Conservation (phyloP, 495 filamentous ascomycete genomes). For the Penicillium subrubescens region DNA sequence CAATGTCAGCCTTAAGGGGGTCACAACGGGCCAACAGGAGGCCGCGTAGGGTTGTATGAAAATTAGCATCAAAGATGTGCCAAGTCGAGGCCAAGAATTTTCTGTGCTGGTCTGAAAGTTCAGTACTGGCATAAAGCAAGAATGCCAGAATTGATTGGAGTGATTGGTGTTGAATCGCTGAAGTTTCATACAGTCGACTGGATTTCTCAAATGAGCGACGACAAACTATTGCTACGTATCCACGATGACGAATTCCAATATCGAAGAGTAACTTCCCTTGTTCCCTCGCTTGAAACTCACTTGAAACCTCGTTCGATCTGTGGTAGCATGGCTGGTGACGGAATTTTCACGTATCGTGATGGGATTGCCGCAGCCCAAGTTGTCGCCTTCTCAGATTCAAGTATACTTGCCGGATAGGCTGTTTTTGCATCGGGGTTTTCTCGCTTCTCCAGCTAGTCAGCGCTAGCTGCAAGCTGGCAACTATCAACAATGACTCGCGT, state of each 20-base stretch:
- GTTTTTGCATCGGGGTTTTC: not conserved
- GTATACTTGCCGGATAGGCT: not conserved
- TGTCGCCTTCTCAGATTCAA: not conserved
- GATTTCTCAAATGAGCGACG: not conserved
- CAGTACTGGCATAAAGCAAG: not conserved
- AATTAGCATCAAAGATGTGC: not conserved
- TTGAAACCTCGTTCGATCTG: not conserved
- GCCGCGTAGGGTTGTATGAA: not conserved
- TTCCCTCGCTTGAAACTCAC: too few species aligned
- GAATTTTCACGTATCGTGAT: not conserved
- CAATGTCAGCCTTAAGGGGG: not conserved
- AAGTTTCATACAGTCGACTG: not conserved
- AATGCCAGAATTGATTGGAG: not conserved
- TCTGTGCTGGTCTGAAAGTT: not conserved
- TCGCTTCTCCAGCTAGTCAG: not conserved
- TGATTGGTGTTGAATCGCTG: not conserved
- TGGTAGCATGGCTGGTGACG: not conserved
- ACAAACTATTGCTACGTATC: not conserved
- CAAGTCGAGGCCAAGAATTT: not conserved
- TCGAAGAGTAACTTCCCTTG: too few species aligned
- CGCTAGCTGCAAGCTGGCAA: not conserved
- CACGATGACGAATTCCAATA: not conserved
- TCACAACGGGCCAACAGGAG: not conserved
- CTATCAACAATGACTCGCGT: not conserved
- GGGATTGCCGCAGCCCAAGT: not conserved